Evolutionary conservation across 1,139 yeast species (phyloP).

Genomic region (Geotrichum aggregatum): DNA sequence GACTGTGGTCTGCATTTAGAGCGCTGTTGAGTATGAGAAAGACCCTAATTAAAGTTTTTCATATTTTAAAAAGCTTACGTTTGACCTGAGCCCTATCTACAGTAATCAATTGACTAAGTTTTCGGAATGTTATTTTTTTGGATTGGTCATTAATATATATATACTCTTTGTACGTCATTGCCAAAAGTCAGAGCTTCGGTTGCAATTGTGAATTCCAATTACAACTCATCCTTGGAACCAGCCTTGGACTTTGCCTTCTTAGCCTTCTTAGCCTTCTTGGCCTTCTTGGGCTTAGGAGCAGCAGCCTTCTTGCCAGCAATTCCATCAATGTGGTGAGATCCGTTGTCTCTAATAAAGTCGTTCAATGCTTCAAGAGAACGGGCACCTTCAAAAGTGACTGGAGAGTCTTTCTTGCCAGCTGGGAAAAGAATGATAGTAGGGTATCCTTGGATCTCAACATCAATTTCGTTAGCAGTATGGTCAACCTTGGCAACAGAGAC

Average conservation of each 20-base stretch:
- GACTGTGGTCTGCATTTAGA: too few species aligned
- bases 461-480: slow-evolving; percentile 85
- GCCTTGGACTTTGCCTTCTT: slow-evolving; percentile 23
- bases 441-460: slow-evolving; percentile 71
- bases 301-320: slow-evolving; percentile 35
- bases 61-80: too few species aligned
- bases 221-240: slow-evolving; percentile 23
- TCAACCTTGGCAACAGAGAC: slow-evolving; percentile 82
- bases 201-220: slow-evolving; percentile 5
- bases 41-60: too few species aligned
- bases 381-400: slow-evolving; percentile 62
- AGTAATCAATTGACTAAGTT: too few species aligned
- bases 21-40: too few species aligned
- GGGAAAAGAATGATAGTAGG: slow-evolving; percentile 92
- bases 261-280: slow-evolving; percentile 30
- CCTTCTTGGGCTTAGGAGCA: slow-evolving; percentile 34
- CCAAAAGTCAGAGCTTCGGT: background rate
- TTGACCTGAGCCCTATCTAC: too few species aligned
- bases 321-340: slow-evolving; percentile 58
- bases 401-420: slow-evolving; percentile 77
- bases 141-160: background rate
- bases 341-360: slow-evolving; percentile 62
- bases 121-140: background rate
- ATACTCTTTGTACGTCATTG: too few species aligned
- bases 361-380: slow-evolving; percentile 75